Base-by-base conservation (phyloP, 768 basidiomycete species). In the Russula sp. region DNA sequence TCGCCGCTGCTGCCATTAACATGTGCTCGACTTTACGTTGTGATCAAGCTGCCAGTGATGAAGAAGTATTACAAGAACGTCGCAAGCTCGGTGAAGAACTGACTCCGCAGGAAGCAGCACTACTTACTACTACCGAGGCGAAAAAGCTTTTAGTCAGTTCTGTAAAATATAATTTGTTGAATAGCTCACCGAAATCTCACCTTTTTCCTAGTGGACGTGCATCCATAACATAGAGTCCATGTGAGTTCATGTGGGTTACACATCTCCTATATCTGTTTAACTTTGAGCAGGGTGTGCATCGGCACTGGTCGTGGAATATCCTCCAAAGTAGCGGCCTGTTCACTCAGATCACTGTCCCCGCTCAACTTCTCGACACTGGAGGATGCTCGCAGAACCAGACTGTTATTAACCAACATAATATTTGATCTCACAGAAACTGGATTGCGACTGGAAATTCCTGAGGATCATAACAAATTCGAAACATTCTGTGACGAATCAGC, bases 21-120 rank as follows among this genome's bases (percentile, higher is more conserved):
- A 80, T 80, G 78, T 80, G 79, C 24, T 79, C 77, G 70, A 79
- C 78, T 66, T 67, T 82, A 56, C 76, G 75, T 30, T 71, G 81
- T 24, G 61, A 68, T n/a, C 60, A 59, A 59, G 67, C 61, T 10
- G 38, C 61, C 44, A 50, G 16, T 2, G 61, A 66, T 44, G 67
- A 62, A 46, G 53, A 54, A 28, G 65, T 53, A 18, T 55, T 60
- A 9, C 56, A 57, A 28, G 67, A 59, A 49, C 61, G 67, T 7
- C 24, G 49, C 46, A 66, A 61, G n/a, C 49, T 38, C 1, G 64
- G 61, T 5, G 42, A 32, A 14, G 58, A 68, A 36, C 46, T 55
- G 2, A 52, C 67, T 24, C 9, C 34, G 7, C 56, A 62, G 32
- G 66, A 62, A 59, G 26, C 24, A 50, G 26, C 38, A 10, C 24